Base-by-base conservation (phyloP, 345 rosid species). In the Citropsis articulata region DNA sequence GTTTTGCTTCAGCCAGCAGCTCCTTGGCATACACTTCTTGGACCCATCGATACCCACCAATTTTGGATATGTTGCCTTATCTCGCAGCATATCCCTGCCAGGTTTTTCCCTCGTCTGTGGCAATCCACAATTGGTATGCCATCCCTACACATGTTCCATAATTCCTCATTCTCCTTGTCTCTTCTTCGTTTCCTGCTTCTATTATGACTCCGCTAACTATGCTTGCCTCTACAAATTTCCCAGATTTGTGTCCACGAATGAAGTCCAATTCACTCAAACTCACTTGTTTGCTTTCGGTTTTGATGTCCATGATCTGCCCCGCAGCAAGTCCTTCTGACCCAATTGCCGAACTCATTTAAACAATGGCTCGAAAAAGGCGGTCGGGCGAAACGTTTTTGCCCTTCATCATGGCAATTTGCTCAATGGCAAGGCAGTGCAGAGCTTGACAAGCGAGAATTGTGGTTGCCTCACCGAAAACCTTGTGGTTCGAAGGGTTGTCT, bases 291-390 rank as follows among this genome's bases (percentile, higher is more conserved):
- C 93, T 89, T 61, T 83, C 1, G 31, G 87, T 87, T 4, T 65
- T 75, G 1, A 87, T 73, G 78, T 89, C 92, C 64, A 83, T 86
- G 0, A 86, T 71, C 80, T 87, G 91, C n/a, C 91, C 89, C 1
- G 89, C 92, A n/a, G 79, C 90, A 0, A 85, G 55, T 30, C 94
- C 94, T 75, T 78, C 80, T 4, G 88, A 60, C 38, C 92, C 92
- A 14, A 82, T 69, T 0, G 91, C 82, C 3, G 77, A 83, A 80
- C 86, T 63, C 4, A 13, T 45, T 12, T 42, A 0, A 2, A 12
- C 48, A 10, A 42, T 42, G 48, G 16, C 48, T 12, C 80, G 72
- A 64, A 86, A 77, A 9, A 86, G 79, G 13, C 85, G 89, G 71
- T 79, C 16, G 14, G 16, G 4, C 16, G 4, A 42, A 42, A 42